Percentiles rank a stretch among this genome's conserved stretches.
phyloP scores from a whole-genome alignment of 2,329 filamentous ascomycete genomes.

The Colletotrichum paranaense region DNA sequence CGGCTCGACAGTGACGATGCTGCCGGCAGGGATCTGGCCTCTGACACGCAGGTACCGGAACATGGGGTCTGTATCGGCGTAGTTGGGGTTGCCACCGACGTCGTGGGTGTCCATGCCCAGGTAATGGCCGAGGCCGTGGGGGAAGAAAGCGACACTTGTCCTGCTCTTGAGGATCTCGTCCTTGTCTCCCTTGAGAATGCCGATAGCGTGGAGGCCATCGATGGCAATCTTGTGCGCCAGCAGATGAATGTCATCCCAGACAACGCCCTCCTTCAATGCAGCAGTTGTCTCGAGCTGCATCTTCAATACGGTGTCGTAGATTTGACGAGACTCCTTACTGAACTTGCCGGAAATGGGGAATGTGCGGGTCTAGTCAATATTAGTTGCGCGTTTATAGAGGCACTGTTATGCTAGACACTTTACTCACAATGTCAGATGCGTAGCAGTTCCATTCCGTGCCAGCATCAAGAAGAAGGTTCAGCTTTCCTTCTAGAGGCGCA shows the following conservation, averaged over 20 bases:
- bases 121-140: conserved; percentile 91
- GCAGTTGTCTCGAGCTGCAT: conserved; percentile 87
- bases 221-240: conserved; percentile 86
- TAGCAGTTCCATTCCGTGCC: conserved; percentile 82
- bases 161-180: conserved; percentile 81
- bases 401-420: background rate
- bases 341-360: conserved; percentile 84
- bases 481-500: conserved; percentile 74
- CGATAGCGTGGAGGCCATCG: conserved; percentile 79
- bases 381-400: conserved; percentile 37
- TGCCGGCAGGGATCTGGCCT: conserved; percentile 76
- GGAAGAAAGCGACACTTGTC: conserved; percentile 91
- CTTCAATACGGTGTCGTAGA: conserved; percentile 85
- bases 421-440: conserved; percentile 68
- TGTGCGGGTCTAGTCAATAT: conserved; percentile 76
- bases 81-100: conserved; percentile 81
- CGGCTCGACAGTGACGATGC: conserved; percentile 94
- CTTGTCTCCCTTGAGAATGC: conserved; percentile 75
- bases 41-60: conserved; percentile 89
- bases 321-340: conserved; percentile 74
- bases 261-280: conserved; percentile 77
- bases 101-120: conserved; percentile 95
- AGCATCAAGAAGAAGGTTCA: conserved; percentile 86
- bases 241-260: conserved; percentile 85
- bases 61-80: conserved; percentile 82